phyloP scores from a whole-genome alignment of 768 basidiomycete species.

The Hygrophorus russula region DNA sequence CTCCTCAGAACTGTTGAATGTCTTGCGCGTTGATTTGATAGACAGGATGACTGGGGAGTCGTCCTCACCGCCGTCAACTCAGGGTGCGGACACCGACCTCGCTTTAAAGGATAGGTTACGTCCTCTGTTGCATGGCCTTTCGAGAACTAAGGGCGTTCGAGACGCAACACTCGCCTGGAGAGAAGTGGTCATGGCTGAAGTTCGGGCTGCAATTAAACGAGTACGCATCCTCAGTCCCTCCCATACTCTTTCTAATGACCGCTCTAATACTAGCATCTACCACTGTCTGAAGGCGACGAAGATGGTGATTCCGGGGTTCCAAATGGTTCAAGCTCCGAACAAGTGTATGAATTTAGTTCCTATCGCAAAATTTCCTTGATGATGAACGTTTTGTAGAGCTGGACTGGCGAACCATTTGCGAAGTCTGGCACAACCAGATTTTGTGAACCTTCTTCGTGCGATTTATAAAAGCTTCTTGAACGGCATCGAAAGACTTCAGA shows the following conservation, averaged over 20 bases:
- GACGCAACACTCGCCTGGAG: constrained; percentile 63
- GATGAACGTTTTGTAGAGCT: constrained; percentile 17
- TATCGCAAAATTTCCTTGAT: constrained; percentile 1
- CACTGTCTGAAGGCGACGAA: constrained; percentile 45
- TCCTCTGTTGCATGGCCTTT: constrained; percentile 69
- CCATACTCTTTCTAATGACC: neutral
- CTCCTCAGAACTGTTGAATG: constrained; percentile 64
- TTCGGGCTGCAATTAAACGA: constrained; percentile 44
- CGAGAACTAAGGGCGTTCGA: constrained; percentile 59
- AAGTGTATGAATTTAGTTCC: neutral
- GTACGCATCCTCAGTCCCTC: constrained; percentile 28
- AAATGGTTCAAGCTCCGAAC: neutral
- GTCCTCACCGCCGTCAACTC: constrained; percentile 6
- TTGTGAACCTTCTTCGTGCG: constrained; percentile 45
- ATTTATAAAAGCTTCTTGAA: constrained; percentile 55
- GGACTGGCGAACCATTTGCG: constrained; percentile 47
- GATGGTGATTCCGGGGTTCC: constrained; percentile 4
- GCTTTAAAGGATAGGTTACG: constrained; percentile 51
- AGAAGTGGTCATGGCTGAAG: constrained; percentile 51
- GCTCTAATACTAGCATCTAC: constrained; percentile 16
- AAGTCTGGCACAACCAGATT: constrained; percentile 57
- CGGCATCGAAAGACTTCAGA: constrained; percentile 56
- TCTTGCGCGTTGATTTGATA: constrained; percentile 56
- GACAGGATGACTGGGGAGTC: constrained; percentile 31
- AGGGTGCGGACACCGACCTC: constrained; percentile 21